Evolutionary conservation across 2,329 filamentous ascomycete genomes (phyloP), one percentile per base, ranked within the genome.

Genomic region (Nemania serpens): DNA sequence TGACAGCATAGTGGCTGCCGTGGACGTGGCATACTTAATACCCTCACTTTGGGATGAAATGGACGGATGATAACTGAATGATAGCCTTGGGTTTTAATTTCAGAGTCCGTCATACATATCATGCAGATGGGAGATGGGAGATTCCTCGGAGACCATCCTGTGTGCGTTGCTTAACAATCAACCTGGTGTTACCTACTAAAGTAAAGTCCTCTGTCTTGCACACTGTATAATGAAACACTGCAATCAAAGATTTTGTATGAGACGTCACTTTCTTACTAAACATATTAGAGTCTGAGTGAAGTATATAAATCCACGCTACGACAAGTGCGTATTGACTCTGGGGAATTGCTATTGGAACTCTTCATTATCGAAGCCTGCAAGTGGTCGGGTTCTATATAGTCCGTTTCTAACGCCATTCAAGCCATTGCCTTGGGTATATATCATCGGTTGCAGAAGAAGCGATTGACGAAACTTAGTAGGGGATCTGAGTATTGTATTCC

Each of bases 101-200:
- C 58, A 61, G 47, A 63, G 61, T 43, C 37, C 18, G 20, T 39
- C 33, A 54, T 29, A 25, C 22, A 48, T 59, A 25, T 42, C 37
- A 46, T 61, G 55, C 49, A 18, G 45, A 45, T n/a, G n/a, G 25
- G 46, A 39, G 20, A n/a, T n/a, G n/a, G n/a, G n/a, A 22, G 34
- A 50, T 37, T 36, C 50, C 45, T 22, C 37, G n/a, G 20, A 25
- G 50, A 36, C 15, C 50, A 39, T 17, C 29, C 3, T 41, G n/a
- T 39, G 13, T 50, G 18, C 10, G 42, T 33, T 53, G 59, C 53
- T 61, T 61, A 58, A 58, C 39, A 61, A 54, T 53, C 54, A 50
- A 46, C 25, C 45, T 46, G 29, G 34, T 43, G 17, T 48, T 51
- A 39, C 48, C n/a, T 39, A 49, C n/a, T 29, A 15, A 47, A 12